These are phyloP conservation scores for Angophora floribunda DNA, from an alignment of 345 rosid species.

Conservation along the genomic window DNA sequence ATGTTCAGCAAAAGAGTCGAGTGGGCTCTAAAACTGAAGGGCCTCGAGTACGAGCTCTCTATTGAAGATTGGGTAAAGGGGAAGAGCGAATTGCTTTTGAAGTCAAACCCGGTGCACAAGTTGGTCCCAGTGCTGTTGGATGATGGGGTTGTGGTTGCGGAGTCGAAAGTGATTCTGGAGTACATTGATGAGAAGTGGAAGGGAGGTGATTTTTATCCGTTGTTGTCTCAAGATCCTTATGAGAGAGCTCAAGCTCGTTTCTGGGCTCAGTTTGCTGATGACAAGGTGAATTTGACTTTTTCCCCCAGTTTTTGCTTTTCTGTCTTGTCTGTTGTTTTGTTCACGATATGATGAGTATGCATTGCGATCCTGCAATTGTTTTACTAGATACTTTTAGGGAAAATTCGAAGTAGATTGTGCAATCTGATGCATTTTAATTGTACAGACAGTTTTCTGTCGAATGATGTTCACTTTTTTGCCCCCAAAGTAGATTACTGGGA, in stretches of 20 bases:
- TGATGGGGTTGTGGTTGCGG: not conserved
- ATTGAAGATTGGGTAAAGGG: conserved; percentile 10
- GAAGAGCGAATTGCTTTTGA: conserved; percentile 14
- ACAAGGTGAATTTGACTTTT: conserved; percentile 6
- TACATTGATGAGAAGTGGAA: conserved; percentile 15
- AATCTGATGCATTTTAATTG: too few species aligned
- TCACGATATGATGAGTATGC: not conserved
- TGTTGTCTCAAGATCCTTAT: conserved; percentile 11
- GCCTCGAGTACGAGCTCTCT: conserved; percentile 4
- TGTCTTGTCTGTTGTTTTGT: not conserved
- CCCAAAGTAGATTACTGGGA: not conserved
- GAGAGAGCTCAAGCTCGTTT: conserved; percentile 18
- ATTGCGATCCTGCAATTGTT: too few species aligned
- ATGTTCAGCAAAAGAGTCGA: conserved; percentile 7
- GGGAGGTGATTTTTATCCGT: not conserved
- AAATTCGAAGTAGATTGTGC: too few species aligned
- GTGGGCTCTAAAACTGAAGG: conserved; percentile 25
- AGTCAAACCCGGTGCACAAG: conserved; percentile 14
- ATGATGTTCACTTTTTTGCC: not conserved
- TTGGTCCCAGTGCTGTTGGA: conserved; percentile 17
- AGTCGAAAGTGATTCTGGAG: conserved; percentile 15
- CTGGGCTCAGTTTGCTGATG: conserved; percentile 20
- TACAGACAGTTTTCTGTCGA: not conserved
- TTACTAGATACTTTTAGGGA: too few species aligned
- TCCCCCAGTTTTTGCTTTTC: not conserved